Percentiles rank a stretch among this genome's conserved stretches.
Conservation (phyloP, 2,329 filamentous ascomycete species). For the Xylaria sp. region DNA sequence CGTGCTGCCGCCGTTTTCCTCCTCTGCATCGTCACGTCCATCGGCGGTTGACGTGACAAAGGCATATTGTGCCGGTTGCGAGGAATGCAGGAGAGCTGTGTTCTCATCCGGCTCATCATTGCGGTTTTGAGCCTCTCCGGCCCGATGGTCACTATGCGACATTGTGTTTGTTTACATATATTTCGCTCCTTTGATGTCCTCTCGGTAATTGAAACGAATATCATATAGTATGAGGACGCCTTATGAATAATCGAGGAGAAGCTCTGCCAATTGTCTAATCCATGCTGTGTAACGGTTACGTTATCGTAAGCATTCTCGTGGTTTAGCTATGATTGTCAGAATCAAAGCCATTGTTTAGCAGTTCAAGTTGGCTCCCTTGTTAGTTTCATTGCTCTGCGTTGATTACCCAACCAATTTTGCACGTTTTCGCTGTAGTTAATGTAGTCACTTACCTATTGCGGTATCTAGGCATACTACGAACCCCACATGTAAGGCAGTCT, state of each 20-base stretch:
- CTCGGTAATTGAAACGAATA: not conserved
- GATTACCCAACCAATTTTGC: not conserved
- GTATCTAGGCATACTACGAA: not conserved
- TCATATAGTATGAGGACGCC: not conserved
- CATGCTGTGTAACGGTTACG: slow-evolving; percentile 9
- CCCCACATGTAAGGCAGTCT: slow-evolving; percentile 5
- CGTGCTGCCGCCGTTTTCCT: not conserved
- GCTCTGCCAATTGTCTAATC: not conserved
- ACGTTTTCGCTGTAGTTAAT: not conserved
- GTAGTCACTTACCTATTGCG: not conserved
- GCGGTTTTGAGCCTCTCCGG: not conserved
- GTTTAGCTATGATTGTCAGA: not conserved
- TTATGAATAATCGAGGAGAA: not conserved
- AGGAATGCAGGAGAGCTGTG: slow-evolving; percentile 23
- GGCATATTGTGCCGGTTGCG: not conserved
- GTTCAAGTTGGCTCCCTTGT: not conserved
- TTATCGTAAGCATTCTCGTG: not conserved
- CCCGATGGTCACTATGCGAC: not conserved
- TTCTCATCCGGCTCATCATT: slow-evolving; percentile 23
- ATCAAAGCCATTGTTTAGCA: not conserved
- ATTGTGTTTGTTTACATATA: slow-evolving; percentile 1
- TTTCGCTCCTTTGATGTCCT: not conserved
- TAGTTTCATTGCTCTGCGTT: not conserved
- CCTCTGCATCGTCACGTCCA: not conserved
- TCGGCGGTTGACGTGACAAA: not conserved